Conservation (phyloP, 139 green algal species). For the Gonium pectorale region DNA sequence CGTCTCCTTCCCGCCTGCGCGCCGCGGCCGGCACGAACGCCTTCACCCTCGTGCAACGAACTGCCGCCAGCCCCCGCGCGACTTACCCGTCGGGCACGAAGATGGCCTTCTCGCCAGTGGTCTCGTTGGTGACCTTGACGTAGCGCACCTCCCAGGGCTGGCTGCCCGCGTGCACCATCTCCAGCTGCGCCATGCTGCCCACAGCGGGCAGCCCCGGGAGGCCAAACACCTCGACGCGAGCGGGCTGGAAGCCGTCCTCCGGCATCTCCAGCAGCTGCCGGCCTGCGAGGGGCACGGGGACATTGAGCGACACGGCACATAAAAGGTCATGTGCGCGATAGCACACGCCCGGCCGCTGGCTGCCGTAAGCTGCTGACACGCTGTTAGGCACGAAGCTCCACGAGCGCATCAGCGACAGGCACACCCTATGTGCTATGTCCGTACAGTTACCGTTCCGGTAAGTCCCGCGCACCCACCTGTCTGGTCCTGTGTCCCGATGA, state of each 20-base stretch:
- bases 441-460: too few relatives aligned
- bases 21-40: too few relatives aligned
- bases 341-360: too few relatives aligned
- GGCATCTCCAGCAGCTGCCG: conserved; percentile 47
- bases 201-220: conserved; percentile 43
- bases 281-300: conserved; percentile 33
- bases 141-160: conserved; percentile 46
- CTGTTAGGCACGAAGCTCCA: too few relatives aligned
- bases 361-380: too few relatives aligned
- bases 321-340: too few relatives aligned
- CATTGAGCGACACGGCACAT: too few relatives aligned
- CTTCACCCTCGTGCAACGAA: too few relatives aligned
- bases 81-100: conserved; percentile 53
- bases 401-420: too few relatives aligned
- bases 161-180: conserved; percentile 47
- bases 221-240: conserved; percentile 49
- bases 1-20: too few relatives aligned
- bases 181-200: conserved; percentile 53
- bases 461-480: conserved; percentile 27
- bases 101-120: conserved; percentile 41
- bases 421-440: too few relatives aligned
- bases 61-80: too few relatives aligned
- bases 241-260: conserved; percentile 49
- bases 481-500: conserved; percentile 26
- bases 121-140: conserved; percentile 59